Evolutionary conservation across 306 rosid species (phyloP).

Genomic region (Pueraria montana): DNA sequence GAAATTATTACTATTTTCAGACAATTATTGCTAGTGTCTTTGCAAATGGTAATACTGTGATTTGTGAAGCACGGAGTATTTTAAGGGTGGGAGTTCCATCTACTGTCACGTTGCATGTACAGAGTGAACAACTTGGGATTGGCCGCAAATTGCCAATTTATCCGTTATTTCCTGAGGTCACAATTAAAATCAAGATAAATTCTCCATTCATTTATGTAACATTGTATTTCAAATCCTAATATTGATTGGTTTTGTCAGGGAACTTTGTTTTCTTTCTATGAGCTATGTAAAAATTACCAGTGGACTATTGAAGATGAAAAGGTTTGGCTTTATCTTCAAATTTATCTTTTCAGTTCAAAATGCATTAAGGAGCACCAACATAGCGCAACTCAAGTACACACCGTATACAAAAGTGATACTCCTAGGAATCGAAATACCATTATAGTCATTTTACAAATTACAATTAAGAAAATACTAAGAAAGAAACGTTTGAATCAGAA

Average conservation of each 20-base stretch:
- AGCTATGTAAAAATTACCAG: constrained; percentile 84
- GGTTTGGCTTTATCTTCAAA: constrained; percentile 56
- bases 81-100: constrained; percentile 82
- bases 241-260: constrained; percentile 67
- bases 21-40: constrained; percentile 73
- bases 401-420: not conserved
- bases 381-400: constrained; percentile 25
- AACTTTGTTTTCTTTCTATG: constrained; percentile 82
- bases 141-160: constrained; percentile 86
- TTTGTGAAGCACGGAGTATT: constrained; percentile 76
- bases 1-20: constrained; percentile 55
- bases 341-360: constrained; percentile 34
- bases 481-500: not conserved
- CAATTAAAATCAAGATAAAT: constrained; percentile 15
- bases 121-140: constrained; percentile 85
- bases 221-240: constrained; percentile 45
- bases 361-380: constrained; percentile 4
- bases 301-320: constrained; percentile 92
- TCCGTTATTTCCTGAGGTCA: constrained; percentile 88
- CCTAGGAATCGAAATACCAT: constrained; percentile 6
- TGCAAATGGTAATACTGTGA: constrained; percentile 59
- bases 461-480: not conserved
- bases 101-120: constrained; percentile 71
- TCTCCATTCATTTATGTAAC: constrained; percentile 28
- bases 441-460: not conserved